These are phyloP conservation scores for Malassezia japonica DNA, from an alignment of 1,284 basidiomycete genomes.

Conservation along the genomic window DNA sequence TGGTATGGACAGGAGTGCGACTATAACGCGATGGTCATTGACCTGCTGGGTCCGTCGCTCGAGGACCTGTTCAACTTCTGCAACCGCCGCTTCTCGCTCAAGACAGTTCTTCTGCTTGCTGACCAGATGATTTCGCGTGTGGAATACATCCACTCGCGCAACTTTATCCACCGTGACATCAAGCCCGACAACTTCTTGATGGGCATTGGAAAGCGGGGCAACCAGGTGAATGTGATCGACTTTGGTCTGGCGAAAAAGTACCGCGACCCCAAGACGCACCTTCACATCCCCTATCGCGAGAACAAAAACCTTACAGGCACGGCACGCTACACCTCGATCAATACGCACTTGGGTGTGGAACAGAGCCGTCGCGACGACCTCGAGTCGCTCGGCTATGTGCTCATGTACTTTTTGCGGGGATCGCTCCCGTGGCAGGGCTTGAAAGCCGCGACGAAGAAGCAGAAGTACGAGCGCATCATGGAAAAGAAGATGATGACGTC, in stretches of 20 bases:
- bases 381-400: constrained; percentile 46
- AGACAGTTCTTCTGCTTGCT: constrained; percentile 91
- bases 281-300: constrained; percentile 98
- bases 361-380: constrained; percentile 48
- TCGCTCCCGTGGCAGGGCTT: constrained; percentile 48
- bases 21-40: constrained; percentile 99
- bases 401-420: constrained; percentile 49
- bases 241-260: constrained; percentile 99
- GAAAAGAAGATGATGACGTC: constrained; percentile 50
- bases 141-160: constrained; percentile 97
- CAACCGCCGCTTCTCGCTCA: constrained; percentile 93
- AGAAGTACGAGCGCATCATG: constrained; percentile 50
- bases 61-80: constrained; percentile 99
- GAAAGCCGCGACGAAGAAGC: constrained; percentile 49
- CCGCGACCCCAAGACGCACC: constrained; percentile 96
- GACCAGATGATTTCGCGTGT: constrained; percentile 97
- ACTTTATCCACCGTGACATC: constrained; percentile 98
- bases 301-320: constrained; percentile 99
- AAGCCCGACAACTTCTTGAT: constrained; percentile 99
- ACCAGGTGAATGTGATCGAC: constrained; percentile 99
- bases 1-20: constrained; percentile 99
- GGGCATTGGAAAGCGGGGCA: constrained; percentile 98
- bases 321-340: constrained; percentile 97
- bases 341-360: constrained; percentile 86
- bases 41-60: constrained; percentile 89